These are phyloP conservation scores for Cardiospermum halicacabum DNA, from an alignment of 345 rosid genomes.

Conservation along the genomic window DNA sequence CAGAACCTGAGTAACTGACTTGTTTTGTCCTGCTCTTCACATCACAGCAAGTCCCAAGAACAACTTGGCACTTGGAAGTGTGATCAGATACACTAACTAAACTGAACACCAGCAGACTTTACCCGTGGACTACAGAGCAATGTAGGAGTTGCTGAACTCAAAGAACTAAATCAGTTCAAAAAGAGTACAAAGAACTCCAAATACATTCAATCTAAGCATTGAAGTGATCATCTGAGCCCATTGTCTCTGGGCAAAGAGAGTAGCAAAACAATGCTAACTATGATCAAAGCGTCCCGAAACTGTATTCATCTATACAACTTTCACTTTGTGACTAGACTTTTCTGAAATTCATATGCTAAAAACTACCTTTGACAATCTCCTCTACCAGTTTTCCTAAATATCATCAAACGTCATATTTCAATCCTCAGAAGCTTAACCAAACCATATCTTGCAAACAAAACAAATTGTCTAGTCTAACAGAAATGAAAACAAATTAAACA, in stretches of 20 bases:
- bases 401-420: no score
- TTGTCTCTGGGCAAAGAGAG: conserved; percentile 8
- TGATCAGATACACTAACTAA: conserved; percentile 10
- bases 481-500: no score
- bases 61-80: background rate
- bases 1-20: no score
- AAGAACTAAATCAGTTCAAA: conserved; percentile 38
- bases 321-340: no score
- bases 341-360: no score
- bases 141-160: conserved; percentile 49
- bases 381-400: no score
- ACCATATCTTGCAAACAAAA: no score
- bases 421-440: no score
- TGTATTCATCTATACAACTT: no score
- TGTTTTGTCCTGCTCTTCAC: conserved; percentile 51
- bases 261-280: conserved; percentile 8
- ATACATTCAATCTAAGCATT: conserved; percentile 28
- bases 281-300: no score
- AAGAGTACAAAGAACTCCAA: conserved; percentile 39
- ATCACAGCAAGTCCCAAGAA: conserved; percentile 40
- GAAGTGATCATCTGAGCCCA: conserved; percentile 13
- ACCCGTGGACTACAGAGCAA: background rate
- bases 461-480: no score
- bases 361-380: no score
- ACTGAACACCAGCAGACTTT: background rate